Percentiles rank a stretch among this genome's conserved stretches.
These are phyloP conservation scores for Oehlia diaphana DNA, from an alignment of 192 early-diverging fungal species.

Conservation along the genomic window DNA sequence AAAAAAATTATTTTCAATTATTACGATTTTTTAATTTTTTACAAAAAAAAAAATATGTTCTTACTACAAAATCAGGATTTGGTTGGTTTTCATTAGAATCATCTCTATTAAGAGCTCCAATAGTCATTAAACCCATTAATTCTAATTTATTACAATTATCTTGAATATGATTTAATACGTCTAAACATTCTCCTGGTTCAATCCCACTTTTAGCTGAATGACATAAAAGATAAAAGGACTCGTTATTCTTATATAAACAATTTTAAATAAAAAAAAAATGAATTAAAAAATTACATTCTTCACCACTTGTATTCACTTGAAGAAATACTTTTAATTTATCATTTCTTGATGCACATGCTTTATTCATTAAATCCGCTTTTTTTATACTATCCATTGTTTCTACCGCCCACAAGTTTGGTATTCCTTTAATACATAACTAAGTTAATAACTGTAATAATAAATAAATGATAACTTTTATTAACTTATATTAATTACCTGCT, in stretches of 20 bases:
- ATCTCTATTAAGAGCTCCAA: conserved; percentile 73
- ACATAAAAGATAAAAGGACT: conserved; percentile 22
- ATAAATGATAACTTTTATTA: not conserved
- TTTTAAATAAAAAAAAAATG: not conserved
- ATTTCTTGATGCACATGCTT: conserved; percentile 61
- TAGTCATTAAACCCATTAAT: conserved; percentile 93
- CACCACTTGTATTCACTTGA: conserved; percentile 94
- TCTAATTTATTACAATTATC: conserved; percentile 66
- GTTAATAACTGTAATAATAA: not conserved
- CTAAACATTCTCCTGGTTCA: conserved; percentile 46
- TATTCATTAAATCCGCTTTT: conserved; percentile 81
- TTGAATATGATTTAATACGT: conserved; percentile 64
- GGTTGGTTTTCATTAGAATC: conserved; percentile 32
- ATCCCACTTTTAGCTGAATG: conserved; percentile 79
- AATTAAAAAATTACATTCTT: conserved; percentile 60
- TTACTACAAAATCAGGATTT: conserved; percentile 80
- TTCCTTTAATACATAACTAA: conserved; percentile 36
- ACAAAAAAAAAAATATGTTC: conserved; percentile 1
- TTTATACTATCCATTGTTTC: conserved; percentile 89
- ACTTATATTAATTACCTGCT: conserved; percentile 47
- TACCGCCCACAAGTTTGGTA: conserved; percentile 88
- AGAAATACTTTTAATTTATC: conserved; percentile 78
- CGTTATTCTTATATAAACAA: not conserved
- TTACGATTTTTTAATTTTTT: not conserved
- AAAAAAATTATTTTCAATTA: not conserved